These are phyloP conservation scores for Rhododendron ovatum DNA, from an alignment of 148 eudicot genomes.

Conservation along the genomic window DNA sequence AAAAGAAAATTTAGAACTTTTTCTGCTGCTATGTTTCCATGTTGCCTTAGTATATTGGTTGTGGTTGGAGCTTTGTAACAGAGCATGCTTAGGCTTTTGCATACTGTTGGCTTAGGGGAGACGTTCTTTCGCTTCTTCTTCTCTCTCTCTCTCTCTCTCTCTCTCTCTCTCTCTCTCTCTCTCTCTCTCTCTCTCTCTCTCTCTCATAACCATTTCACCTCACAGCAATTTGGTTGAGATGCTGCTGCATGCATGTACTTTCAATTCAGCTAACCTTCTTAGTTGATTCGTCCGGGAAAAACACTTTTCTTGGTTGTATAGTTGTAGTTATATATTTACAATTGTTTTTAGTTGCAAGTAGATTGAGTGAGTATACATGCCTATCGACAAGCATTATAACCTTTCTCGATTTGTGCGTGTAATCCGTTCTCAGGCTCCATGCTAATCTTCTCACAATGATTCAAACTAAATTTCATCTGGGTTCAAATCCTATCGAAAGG, in stretches of 20 bases:
- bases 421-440: background rate
- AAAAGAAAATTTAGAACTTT: background rate
- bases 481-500: background rate
- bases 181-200: too few relatives aligned
- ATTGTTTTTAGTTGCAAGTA: background rate
- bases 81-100: background rate
- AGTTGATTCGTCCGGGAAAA: background rate
- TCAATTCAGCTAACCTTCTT: background rate
- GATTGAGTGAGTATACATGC: background rate
- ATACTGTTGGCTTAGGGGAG: background rate
- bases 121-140: background rate
- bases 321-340: background rate
- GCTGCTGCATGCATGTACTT: background rate
- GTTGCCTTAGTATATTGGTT: background rate
- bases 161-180: too few relatives aligned
- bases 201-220: background rate
- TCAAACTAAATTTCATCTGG: background rate
- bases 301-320: background rate
- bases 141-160: background rate
- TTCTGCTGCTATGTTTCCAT: background rate
- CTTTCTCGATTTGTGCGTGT: background rate
- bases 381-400: background rate
- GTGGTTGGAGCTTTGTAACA: background rate
- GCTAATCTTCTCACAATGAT: background rate
- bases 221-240: background rate